Base-by-base conservation (phyloP, 202 grass and related monocot genomes). In the Setaria viridis region DNA sequence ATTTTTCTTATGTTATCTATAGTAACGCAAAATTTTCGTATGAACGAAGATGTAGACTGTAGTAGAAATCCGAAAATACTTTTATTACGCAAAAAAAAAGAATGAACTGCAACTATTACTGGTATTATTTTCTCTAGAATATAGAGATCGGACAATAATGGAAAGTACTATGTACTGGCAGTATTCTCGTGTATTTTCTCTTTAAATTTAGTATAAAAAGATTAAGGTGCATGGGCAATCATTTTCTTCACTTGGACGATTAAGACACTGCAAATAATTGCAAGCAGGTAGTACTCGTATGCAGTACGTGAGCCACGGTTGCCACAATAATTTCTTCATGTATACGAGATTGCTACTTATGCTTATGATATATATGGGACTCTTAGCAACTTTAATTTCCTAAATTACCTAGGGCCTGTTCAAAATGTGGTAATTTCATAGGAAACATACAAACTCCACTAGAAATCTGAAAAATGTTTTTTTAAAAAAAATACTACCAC, bases 271-370 rank as follows among this genome's bases (percentile, higher is more conserved):
- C 54, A 53, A 30, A 30, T 57, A 51, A 57, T 37, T 50, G 41
- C 56, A 58, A 21, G 20, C 9, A 58, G 20, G 56, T n/a, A 58
- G 8, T 17, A 62, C 43, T 77, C 43, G 17, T 69, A 70, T 56
- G 54, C 39, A 75, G 70, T 76, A 68, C 78, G 51, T 85, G 76
- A 89, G 53, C 76, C 54, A 62, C 51, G 60, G 11, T 46, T 60
- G 5, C 76, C 76, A 62, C 51, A 76, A 72, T 33, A 72, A 72
- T 14, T 60, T 46, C 15, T 54, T 70, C 67, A 70, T 47, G 10
- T 43, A 6, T 47, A 48, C 1, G 17, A 42, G 65, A 67, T 2
- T 39, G 7, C 14, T 37, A 67, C 33, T 35, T 3, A 34, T 37
- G 5, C 33, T 35, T 3, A 34, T 37, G 5, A 19, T 14, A 64